Evolutionary conservation across 2,329 filamentous ascomycete species (phyloP).

Genomic region (Trichoderma arundinaceum): DNA sequence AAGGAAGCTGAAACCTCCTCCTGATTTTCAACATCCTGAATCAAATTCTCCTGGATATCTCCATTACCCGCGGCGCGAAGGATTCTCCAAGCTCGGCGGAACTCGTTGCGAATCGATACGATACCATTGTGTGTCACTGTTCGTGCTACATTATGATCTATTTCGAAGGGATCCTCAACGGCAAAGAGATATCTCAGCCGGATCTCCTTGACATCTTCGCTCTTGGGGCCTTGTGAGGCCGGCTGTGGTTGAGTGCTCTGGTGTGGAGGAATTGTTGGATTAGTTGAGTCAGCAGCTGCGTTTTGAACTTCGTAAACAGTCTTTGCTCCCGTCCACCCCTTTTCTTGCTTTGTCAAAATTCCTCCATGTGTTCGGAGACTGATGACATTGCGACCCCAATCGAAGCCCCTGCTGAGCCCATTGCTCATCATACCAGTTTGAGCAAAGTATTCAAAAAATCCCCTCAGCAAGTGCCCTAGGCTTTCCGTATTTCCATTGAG

Average conservation of each 20-base stretch:
- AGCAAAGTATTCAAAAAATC: conserved; percentile 89
- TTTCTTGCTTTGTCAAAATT: conserved; percentile 73
- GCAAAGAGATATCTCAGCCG: conserved; percentile 83
- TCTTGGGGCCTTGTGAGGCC: conserved; percentile 39
- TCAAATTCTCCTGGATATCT: conserved; percentile 53
- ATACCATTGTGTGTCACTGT: conserved; percentile 86
- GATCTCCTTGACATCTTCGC: conserved; percentile 66
- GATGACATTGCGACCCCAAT: conserved; percentile 80
- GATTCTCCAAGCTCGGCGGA: conserved; percentile 78
- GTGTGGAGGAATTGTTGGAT: conserved; percentile 1
- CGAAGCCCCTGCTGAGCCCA: conserved; percentile 64
- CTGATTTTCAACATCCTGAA: conserved; percentile 55
- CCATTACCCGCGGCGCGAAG: conserved; percentile 60
- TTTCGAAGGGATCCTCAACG: conserved; percentile 90
- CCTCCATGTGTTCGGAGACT: conserved; percentile 76
- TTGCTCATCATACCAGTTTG: conserved; percentile 62
- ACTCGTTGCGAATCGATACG: conserved; percentile 81
- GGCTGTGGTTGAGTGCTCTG: conserved; percentile 31
- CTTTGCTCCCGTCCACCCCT: conserved; percentile 86
- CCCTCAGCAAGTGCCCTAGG: conserved; percentile 73
- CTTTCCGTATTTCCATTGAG: conserved; percentile 73
- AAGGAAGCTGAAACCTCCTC: conserved; percentile 38
- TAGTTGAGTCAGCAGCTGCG: background rate
- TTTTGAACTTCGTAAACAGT: conserved; percentile 64
- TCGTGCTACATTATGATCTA: conserved; percentile 84